phyloP scores from a whole-genome alignment of 495 filamentous ascomycete species.

The Chaetomium cochliodes region DNA sequence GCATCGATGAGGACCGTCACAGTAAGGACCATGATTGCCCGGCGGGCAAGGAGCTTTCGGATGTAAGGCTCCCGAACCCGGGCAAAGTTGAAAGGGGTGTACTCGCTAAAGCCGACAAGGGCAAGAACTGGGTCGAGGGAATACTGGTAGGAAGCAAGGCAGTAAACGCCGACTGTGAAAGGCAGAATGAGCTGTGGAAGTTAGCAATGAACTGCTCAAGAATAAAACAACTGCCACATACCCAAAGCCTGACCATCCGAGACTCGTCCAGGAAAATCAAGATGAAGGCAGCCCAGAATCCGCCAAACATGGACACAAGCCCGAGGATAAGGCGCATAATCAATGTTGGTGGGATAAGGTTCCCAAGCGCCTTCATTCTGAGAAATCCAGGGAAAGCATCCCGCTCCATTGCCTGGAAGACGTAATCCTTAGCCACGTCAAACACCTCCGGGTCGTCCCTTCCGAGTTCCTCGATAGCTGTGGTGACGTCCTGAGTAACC shows the following conservation, averaged over 20 bases:
- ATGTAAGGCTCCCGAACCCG: slow-evolving; percentile 87
- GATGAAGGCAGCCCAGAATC: slow-evolving; percentile 89
- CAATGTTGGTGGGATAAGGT: slow-evolving; percentile 83
- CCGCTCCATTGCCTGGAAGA: slow-evolving; percentile 98
- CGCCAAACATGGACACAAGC: slow-evolving; percentile 83
- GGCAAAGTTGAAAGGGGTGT: slow-evolving; percentile 87
- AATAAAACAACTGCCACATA: slow-evolving; percentile 46
- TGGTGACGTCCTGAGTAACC: slow-evolving; percentile 77
- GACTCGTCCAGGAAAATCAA: slow-evolving; percentile 85
- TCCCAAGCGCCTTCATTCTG: slow-evolving; percentile 89
- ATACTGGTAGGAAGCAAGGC: slow-evolving; percentile 87
- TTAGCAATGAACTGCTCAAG: slow-evolving; percentile 30
- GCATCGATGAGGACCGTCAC: slow-evolving; percentile 73
- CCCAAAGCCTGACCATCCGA: slow-evolving; percentile 74
- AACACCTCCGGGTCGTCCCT: slow-evolving; percentile 97
- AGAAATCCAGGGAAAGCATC: slow-evolving; percentile 98
- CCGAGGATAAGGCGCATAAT: slow-evolving; percentile 81
- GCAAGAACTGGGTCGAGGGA: slow-evolving; percentile 88
- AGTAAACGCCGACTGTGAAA: slow-evolving; percentile 86
- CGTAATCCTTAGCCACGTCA: slow-evolving; percentile 95
- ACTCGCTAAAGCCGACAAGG: slow-evolving; percentile 86
- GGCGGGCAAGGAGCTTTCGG: slow-evolving; percentile 74
- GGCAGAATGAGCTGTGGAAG: slow-evolving; percentile 76
- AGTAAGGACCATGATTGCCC: slow-evolving; percentile 70
- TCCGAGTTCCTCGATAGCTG: slow-evolving; percentile 79